Conservation (phyloP, 805 yeast genomes). For the Isabelozyma pseudorhagii region DNA sequence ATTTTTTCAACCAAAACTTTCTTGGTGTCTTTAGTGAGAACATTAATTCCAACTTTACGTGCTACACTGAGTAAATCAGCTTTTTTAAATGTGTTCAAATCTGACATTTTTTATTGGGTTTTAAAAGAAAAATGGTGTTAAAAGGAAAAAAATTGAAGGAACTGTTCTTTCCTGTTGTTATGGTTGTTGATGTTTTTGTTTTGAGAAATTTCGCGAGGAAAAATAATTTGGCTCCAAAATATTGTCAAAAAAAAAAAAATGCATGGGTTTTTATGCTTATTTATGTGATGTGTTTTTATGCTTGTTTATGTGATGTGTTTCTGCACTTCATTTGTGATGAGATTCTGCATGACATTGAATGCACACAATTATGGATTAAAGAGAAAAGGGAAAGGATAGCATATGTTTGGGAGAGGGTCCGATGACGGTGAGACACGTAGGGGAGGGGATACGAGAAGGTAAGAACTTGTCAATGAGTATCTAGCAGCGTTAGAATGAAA, state of each 20-base stretch:
- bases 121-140: background rate
- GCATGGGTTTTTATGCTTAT: background rate
- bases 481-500: no score
- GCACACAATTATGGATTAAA: no score
- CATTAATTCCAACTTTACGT: conserved; percentile 31
- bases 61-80: conserved; percentile 37
- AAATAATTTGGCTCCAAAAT: background rate
- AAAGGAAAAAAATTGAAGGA: background rate
- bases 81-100: conserved; percentile 32
- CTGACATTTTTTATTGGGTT: conserved; percentile 23
- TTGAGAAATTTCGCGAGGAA: background rate
- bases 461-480: no score
- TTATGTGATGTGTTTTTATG: background rate
- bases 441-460: no score
- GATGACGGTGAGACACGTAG: no score
- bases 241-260: background rate
- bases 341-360: background rate
- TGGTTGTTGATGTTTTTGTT: background rate
- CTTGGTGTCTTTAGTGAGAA: conserved; percentile 39
- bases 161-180: background rate
- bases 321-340: background rate
- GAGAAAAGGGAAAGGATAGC: no score
- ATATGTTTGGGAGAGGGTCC: no score
- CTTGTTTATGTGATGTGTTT: background rate
- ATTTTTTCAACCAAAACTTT: conserved; percentile 38